Conservation (phyloP, 208 protist species). For the Trypanosoma avium region DNA sequence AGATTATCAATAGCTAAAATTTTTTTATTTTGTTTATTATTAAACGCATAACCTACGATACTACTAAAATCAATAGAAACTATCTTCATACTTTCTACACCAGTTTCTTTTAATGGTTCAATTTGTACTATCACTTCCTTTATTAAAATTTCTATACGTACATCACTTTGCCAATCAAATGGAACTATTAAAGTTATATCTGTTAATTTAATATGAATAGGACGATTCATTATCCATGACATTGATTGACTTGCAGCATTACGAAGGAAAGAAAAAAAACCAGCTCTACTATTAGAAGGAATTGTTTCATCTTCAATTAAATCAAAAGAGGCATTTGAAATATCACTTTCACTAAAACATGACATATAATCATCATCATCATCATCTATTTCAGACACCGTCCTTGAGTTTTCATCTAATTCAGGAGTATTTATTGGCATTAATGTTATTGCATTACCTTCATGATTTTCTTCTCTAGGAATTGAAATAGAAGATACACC, state of each 20-base stretch:
- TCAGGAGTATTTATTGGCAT: background rate
- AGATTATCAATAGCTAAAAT: slow-evolving; percentile 34
- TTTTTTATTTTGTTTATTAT: slow-evolving; percentile 6
- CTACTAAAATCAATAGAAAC: slow-evolving; percentile 29
- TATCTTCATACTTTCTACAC: slow-evolving; percentile 45
- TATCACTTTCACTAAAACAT: slow-evolving; percentile 59
- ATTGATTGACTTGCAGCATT: slow-evolving; percentile 45
- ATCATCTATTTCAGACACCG: background rate
- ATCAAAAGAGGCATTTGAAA: slow-evolving; percentile 21
- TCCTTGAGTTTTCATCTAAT: background rate
- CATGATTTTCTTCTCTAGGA: background rate
- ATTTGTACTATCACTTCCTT: slow-evolving; percentile 42
- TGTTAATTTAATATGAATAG: slow-evolving; percentile 47
- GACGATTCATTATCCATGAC: slow-evolving; percentile 66
- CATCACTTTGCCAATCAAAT: slow-evolving; percentile 39
- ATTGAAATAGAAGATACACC: slow-evolving; percentile 21
- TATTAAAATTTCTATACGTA: slow-evolving; percentile 38
- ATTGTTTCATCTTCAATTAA: slow-evolving; percentile 1
- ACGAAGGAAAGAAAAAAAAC: slow-evolving; percentile 53
- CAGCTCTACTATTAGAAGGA: background rate
- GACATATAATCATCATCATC: slow-evolving; percentile 67
- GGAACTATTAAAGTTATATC: slow-evolving; percentile 43
- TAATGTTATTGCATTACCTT: background rate
- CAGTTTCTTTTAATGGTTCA: slow-evolving; percentile 40
- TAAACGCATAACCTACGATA: slow-evolving; percentile 27